These are phyloP conservation scores for Quercus tomentella DNA, from an alignment of 331 rosid genomes.

Conservation along the genomic window DNA sequence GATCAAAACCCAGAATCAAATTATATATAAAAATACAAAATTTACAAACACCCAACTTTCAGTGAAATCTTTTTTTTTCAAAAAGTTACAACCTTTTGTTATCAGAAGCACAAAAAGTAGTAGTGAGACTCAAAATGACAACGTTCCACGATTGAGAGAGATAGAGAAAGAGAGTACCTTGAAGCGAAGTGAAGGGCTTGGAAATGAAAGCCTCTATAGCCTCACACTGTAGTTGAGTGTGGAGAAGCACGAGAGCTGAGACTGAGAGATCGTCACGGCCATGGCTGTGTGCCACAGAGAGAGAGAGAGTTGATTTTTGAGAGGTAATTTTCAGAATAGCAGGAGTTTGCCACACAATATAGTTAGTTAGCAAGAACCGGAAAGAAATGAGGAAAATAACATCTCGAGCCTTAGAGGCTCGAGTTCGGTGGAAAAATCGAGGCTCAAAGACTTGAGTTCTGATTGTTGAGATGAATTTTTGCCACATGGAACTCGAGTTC, in stretches of 20 bases:
- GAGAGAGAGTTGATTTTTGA: background rate
- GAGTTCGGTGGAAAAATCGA: no score
- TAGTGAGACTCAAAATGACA: background rate
- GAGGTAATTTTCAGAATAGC: no score
- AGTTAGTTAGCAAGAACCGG: no score
- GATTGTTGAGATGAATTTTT: no score
- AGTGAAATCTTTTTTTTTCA: background rate
- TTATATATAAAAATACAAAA: background rate
- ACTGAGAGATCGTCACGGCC: slow-evolving; percentile 60
- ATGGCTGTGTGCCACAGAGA: slow-evolving; percentile 18
- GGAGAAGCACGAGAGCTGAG: slow-evolving; percentile 65
- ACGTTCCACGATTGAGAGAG: background rate
- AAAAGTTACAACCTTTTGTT: background rate
- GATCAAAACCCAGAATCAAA: background rate
- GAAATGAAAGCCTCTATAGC: slow-evolving; percentile 25
- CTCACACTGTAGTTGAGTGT: slow-evolving; percentile 40
- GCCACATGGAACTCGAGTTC: no score
- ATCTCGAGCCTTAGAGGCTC: no score
- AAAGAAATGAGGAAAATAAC: no score
- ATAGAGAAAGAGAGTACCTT: slow-evolving; percentile 27
- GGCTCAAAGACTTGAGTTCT: no score
- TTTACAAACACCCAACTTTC: background rate
- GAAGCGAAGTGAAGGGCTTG: slow-evolving; percentile 32
- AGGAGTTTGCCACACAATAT: no score
- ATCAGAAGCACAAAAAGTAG: background rate